Percentiles rank a stretch among this genome's conserved stretches.
These are phyloP conservation scores for Prinsepia uniflora DNA, from an alignment of 306 rosid species.

Conservation along the genomic window DNA sequence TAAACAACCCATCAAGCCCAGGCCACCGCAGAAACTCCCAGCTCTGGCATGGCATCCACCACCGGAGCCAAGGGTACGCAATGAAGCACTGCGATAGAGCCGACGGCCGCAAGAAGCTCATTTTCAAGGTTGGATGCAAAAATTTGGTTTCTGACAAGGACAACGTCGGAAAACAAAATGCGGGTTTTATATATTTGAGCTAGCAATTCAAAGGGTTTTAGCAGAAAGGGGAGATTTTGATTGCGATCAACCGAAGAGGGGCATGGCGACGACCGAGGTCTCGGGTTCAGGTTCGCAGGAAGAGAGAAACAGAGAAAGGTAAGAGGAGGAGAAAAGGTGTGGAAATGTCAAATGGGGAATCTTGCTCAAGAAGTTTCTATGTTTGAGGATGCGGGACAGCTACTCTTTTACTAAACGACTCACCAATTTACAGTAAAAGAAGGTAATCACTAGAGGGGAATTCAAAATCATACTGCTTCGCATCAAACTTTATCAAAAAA, in stretches of 20 bases:
- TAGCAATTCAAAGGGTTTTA: background rate
- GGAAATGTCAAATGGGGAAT: background rate
- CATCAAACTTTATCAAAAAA: no score
- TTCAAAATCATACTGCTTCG: no score
- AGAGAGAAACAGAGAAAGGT: background rate
- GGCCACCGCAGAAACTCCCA: conserved; percentile 84
- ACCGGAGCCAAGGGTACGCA: conserved; percentile 31
- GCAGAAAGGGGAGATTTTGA: background rate
- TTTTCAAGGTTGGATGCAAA: background rate
- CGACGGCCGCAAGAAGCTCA: conserved; percentile 76
- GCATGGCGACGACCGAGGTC: background rate
- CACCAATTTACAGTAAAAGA: no score
- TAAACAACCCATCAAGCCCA: conserved; percentile 63
- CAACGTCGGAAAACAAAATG: background rate
- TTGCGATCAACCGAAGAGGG: background rate
- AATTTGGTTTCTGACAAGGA: background rate
- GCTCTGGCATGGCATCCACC: conserved; percentile 81
- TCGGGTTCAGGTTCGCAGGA: background rate
- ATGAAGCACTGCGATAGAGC: conserved; percentile 41
- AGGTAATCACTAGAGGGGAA: no score
- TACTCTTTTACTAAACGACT: background rate
- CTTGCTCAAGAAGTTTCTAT: background rate
- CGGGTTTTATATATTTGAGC: background rate
- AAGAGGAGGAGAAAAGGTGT: background rate
- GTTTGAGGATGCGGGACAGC: background rate